Evolutionary conservation across 2,329 filamentous ascomycete species (phyloP).

Genomic region (Epichloe glyceriae): DNA sequence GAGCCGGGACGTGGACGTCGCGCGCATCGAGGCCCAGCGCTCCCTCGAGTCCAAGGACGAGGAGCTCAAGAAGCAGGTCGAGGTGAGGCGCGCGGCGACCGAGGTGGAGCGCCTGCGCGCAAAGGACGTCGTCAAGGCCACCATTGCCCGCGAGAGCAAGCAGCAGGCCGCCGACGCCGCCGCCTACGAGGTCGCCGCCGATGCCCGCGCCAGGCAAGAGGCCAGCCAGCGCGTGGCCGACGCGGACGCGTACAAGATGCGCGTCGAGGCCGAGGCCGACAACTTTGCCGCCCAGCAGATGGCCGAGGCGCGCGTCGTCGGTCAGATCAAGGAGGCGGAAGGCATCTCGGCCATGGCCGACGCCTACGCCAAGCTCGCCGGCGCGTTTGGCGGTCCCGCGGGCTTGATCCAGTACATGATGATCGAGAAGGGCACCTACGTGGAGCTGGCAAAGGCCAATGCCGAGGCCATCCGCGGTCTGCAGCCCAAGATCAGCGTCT

Average conservation of each 20-base stretch:
- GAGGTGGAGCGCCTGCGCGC: constrained; percentile 72
- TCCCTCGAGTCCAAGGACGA: constrained; percentile 65
- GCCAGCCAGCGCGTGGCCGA: constrained; percentile 39
- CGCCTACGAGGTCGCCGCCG: constrained; percentile 51
- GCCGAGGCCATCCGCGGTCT: constrained; percentile 62
- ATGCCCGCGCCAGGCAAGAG: constrained; percentile 43
- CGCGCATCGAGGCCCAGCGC: constrained; percentile 60
- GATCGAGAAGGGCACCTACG: constrained; percentile 71
- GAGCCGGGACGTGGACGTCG: constrained; percentile 60
- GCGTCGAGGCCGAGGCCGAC: constrained; percentile 30
- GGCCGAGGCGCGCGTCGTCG: constrained; percentile 46
- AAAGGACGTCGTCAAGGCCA: constrained; percentile 64
- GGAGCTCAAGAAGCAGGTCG: constrained; percentile 65
- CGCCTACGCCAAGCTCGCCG: constrained; percentile 60
- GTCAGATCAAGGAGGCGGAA: constrained; percentile 61
- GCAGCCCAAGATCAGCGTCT: constrained; percentile 81
- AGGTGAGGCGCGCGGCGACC: constrained; percentile 63
- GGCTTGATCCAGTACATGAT: constrained; percentile 76
- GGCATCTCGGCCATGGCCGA: constrained; percentile 66
- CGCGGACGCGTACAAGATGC: constrained; percentile 36
- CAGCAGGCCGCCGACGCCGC: constrained; percentile 55
- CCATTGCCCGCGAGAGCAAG: constrained; percentile 52
- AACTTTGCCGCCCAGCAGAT: constrained; percentile 29
- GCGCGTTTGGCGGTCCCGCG: constrained; percentile 64
- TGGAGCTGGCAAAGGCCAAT: constrained; percentile 66